Base-by-base conservation (phyloP, 177 flowering plant genomes). In the Vitis hybrid region DNA sequence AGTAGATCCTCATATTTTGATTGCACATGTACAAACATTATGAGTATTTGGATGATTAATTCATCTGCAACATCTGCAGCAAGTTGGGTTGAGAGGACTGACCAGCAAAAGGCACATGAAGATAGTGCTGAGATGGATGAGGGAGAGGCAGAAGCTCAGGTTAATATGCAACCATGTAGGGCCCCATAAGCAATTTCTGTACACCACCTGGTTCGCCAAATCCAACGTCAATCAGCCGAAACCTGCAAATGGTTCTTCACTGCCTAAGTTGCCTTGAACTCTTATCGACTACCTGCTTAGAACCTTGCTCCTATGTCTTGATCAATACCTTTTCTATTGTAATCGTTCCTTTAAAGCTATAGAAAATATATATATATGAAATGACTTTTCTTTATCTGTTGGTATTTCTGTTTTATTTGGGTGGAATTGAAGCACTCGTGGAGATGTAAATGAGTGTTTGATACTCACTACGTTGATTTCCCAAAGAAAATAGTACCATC, bases 51-150 rank as follows among this genome's bases (percentile, higher is more conserved):
- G 23, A 23, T 10, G 18, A 19, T 21, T 5, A 12, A 30, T 40
- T 19, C 15, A 17, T 7, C 19, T n/a, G 21, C 52, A 3, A 17
- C 7, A 48, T 19, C 68, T 58, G 57, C 90, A 95, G 97, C 91
- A 87, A 74, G 97, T 89, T 73, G 97, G 97, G 3, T 56, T 93
- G 79, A 86, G 82, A 78, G 96, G 91, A 51, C 75, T 93, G 80
- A 85, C 85, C n/a, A 80, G 97, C 87, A 93, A 95, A 74, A 79
- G 89, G 45, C 98, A 90, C 78, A 91, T 93, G 97, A 95, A 95
- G 60, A 82, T 88, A 72, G 81, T 95, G 48, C 50, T 93, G 77
- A 82, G 94, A 75, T 95, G 99, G 94, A 91, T 90, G 97, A 86
- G 87, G 78, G 94, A 91, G 78, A 87, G 97, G 75, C 98, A 93